These are phyloP conservation scores for Venturia carpophila DNA, from an alignment of 2,329 filamentous ascomycete genomes.

Conservation along the genomic window DNA sequence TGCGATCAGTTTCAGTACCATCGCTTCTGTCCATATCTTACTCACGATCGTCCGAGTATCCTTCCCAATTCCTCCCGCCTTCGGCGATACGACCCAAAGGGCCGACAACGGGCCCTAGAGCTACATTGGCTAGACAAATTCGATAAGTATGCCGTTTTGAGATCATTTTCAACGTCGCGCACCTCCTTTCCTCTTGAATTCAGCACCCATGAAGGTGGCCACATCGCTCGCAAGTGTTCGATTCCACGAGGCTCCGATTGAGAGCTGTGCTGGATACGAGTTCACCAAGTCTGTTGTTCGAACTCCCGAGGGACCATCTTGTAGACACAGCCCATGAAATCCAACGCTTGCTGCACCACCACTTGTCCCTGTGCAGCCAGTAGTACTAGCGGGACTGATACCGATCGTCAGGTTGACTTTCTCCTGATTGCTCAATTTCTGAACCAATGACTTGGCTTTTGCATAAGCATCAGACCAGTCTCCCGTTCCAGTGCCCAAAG, in stretches of 20 bases:
- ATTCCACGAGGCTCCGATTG: conserved; percentile 18
- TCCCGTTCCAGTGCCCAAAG: conserved; percentile 14
- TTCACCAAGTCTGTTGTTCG: conserved; percentile 11
- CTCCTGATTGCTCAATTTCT: conserved; percentile 18
- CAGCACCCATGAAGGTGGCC: conserved; percentile 15
- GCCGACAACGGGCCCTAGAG: conserved; percentile 17
- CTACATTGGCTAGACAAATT: conserved; percentile 10
- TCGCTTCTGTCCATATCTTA: not conserved
- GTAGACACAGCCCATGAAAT: conserved; percentile 16
- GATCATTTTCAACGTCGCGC: not conserved
- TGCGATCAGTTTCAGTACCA: not conserved
- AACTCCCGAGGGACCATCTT: conserved; percentile 16
- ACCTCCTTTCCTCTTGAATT: conserved; percentile 19
- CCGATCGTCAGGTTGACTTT: conserved; percentile 16
- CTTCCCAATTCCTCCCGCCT: conserved; percentile 19
- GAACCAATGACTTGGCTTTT: conserved; percentile 12
- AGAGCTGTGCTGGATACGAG: conserved; percentile 14
- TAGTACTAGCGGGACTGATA: not conserved
- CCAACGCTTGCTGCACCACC: not conserved
- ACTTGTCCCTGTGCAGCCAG: conserved; percentile 6
- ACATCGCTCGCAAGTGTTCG: conserved; percentile 9
- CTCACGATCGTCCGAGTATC: conserved; percentile 14
- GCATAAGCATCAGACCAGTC: conserved; percentile 16
- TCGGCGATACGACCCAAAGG: conserved; percentile 14
- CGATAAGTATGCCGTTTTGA: not conserved